Evolutionary conservation across 1,284 basidiomycete species (phyloP).

Genomic region (Agaricales sp.): DNA sequence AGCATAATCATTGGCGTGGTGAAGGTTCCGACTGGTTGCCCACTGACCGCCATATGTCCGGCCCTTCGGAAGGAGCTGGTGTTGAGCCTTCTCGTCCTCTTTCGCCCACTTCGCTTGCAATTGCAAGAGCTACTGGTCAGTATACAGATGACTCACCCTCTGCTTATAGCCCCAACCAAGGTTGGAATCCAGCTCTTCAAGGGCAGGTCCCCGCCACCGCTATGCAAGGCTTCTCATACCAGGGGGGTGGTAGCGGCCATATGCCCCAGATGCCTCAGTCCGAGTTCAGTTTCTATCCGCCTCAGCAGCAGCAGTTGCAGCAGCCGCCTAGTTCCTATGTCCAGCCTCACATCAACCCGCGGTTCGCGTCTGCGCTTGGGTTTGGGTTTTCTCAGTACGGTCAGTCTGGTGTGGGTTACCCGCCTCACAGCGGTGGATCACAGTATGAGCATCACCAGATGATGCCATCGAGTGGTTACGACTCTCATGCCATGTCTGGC

Average conservation of each 20-base stretch:
- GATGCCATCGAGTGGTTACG: too few relatives aligned
- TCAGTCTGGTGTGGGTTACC: background rate
- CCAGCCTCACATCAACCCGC: slow-evolving; percentile 76
- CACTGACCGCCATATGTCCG: slow-evolving; percentile 9
- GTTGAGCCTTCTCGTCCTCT: slow-evolving; percentile 20
- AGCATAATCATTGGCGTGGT: slow-evolving; percentile 20
- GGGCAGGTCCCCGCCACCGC: slow-evolving; percentile 9
- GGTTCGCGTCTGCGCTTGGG: slow-evolving; percentile 32
- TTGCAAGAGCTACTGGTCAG: slow-evolving; percentile 36
- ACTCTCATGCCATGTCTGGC: too few relatives aligned
- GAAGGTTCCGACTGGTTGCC: slow-evolving; percentile 13
- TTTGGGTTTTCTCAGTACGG: too few relatives aligned
- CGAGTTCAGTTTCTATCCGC: slow-evolving; percentile 15
- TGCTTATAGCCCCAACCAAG: slow-evolving; percentile 3
- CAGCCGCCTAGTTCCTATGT: slow-evolving; percentile 26
- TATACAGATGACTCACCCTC: slow-evolving; percentile 8
- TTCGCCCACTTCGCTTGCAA: slow-evolving; percentile 37
- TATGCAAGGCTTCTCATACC: too few relatives aligned
- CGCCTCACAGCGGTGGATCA: background rate
- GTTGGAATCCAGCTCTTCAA: too few relatives aligned
- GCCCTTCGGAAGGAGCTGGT: background rate
- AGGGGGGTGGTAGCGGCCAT: slow-evolving; percentile 14
- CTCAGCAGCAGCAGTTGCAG: slow-evolving; percentile 20
- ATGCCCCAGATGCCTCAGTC: slow-evolving; percentile 12
- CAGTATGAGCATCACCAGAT: too few relatives aligned